Conservation (phyloP, 495 filamentous ascomycete genomes). For the Trichoderma parareesei region DNA sequence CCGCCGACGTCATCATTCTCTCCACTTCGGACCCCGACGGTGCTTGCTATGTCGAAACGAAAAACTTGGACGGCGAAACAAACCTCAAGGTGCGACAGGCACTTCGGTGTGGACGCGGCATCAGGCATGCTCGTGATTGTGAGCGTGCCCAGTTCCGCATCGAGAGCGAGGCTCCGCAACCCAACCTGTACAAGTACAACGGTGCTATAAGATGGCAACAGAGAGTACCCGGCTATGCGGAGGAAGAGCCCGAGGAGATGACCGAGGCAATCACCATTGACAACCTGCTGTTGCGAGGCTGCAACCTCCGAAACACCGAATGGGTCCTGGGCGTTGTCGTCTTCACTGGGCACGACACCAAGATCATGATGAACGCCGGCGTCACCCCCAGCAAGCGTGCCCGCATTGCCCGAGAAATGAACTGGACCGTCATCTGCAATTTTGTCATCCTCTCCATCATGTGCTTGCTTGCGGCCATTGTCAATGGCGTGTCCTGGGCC, state of each 20-base stretch:
- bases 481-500: slow-evolving; percentile 77
- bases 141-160: slow-evolving; percentile 80
- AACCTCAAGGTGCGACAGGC: slow-evolving; percentile 95
- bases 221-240: slow-evolving; percentile 49
- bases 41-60: slow-evolving; percentile 96
- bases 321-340: slow-evolving; percentile 95
- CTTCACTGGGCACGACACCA: slow-evolving; percentile 95
- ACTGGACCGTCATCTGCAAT: slow-evolving; percentile 97
- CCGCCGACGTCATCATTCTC: slow-evolving; percentile 91
- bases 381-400: slow-evolving; percentile 94
- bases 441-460: slow-evolving; percentile 84
- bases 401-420: slow-evolving; percentile 82
- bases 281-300: slow-evolving; percentile 88
- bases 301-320: slow-evolving; percentile 89
- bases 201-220: slow-evolving; percentile 85
- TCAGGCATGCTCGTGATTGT: slow-evolving; percentile 88
- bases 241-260: slow-evolving; percentile 61
- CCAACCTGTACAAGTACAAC: slow-evolving; percentile 90
- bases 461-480: slow-evolving; percentile 78
- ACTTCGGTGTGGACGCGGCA: slow-evolving; percentile 69
- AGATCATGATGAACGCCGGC: slow-evolving; percentile 99
- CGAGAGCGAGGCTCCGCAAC: slow-evolving; percentile 84
- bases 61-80: slow-evolving; percentile 95
- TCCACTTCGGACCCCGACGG: slow-evolving; percentile 93
- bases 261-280: slow-evolving; percentile 90